Percentiles rank a stretch among this genome's conserved stretches.
These are phyloP conservation scores for Rhizopogon vulgaris DNA, from an alignment of 768 basidiomycete genomes.

Conservation along the genomic window DNA sequence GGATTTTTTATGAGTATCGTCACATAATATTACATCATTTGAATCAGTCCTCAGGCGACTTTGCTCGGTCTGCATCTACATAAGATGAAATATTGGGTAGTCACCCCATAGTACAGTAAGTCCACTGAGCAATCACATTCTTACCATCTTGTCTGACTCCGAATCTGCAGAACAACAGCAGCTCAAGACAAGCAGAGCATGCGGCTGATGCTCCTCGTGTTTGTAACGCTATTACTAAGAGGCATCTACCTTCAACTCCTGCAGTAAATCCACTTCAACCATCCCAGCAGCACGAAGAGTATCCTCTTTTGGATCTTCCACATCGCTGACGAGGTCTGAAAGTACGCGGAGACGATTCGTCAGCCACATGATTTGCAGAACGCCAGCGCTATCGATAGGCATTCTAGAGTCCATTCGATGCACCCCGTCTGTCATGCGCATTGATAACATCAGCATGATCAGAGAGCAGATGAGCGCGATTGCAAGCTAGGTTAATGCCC, in stretches of 20 bases:
- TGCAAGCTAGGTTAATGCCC: background rate
- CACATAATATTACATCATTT: too few relatives aligned
- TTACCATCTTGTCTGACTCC: too few relatives aligned
- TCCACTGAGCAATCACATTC: too few relatives aligned
- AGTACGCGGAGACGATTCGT: constrained; percentile 3
- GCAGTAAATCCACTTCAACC: constrained; percentile 2
- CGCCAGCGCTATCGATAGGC: constrained; percentile 2
- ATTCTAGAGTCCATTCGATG: background rate
- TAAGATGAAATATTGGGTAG: too few relatives aligned
- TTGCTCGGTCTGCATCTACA: too few relatives aligned
- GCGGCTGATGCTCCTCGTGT: background rate
- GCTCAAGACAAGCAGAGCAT: too few relatives aligned
- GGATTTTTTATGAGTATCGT: too few relatives aligned
- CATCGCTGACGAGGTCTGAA: background rate
- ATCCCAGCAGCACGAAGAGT: constrained; percentile 6
- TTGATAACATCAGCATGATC: background rate
- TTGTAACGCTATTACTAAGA: background rate
- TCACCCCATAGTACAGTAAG: too few relatives aligned
- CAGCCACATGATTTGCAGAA: constrained; percentile 12
- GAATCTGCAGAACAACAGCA: too few relatives aligned
- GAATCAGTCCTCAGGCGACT: too few relatives aligned
- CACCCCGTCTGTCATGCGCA: background rate
- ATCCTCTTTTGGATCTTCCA: background rate
- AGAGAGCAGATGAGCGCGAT: constrained; percentile 7
- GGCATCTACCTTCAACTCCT: background rate